Conservation (phyloP, 179 eudicot species). For the Monotropa hypopitys region DNA sequence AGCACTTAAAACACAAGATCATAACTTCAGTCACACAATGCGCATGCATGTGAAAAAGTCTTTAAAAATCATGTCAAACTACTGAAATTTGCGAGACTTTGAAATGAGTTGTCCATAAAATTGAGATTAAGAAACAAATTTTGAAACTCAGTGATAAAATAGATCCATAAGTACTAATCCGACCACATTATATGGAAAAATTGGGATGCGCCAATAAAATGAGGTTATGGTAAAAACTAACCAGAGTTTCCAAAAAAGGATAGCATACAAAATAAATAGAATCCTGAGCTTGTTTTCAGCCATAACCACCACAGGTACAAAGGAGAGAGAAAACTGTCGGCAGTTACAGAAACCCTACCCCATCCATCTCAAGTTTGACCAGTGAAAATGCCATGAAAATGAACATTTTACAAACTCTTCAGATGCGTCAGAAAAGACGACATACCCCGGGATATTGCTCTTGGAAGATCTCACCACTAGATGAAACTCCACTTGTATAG, state of each 20-base stretch:
- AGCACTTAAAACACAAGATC: no score
- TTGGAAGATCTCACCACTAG: neutral
- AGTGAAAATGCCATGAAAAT: neutral
- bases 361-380: constrained; percentile 8
- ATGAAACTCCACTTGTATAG: neutral
- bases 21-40: no score
- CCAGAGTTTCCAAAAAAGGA: neutral
- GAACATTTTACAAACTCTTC: neutral
- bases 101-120: no score
- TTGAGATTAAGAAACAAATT: no score
- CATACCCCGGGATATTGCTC: neutral
- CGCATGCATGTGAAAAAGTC: no score
- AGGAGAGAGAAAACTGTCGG: constrained; percentile 1
- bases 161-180: constrained; percentile 8
- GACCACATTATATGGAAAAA: constrained; percentile 31
- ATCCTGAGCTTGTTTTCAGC: constrained; percentile 8
- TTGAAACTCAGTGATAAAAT: neutral
- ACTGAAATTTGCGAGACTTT: no score
- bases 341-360: neutral
- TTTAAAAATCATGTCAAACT: no score
- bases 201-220: constrained; percentile 21
- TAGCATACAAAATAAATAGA: constrained; percentile 10
- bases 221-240: constrained; percentile 10
- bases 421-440: neutral
- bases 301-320: constrained; percentile 7